Evolutionary conservation across 208 protist genomes (phyloP).

Genomic region (Herpetomonas tarakana): DNA sequence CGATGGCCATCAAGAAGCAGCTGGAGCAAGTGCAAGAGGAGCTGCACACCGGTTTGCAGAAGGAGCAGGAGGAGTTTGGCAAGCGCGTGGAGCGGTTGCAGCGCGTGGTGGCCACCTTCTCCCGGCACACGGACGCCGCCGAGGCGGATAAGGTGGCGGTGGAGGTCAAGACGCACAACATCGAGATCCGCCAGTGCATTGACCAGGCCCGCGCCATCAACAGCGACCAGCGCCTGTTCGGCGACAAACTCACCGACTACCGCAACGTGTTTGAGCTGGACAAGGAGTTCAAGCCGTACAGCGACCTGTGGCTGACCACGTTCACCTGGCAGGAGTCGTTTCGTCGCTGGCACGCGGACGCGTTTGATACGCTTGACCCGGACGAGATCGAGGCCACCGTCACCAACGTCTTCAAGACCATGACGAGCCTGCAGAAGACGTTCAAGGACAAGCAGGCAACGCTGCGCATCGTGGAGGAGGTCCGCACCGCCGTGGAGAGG

Average conservation of each 20-base stretch:
- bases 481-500: slow-evolving; percentile 85
- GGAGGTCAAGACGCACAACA: slow-evolving; percentile 93
- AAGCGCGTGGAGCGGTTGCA: slow-evolving; percentile 92
- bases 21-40: slow-evolving; percentile 92
- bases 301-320: slow-evolving; percentile 94
- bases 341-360: slow-evolving; percentile 91
- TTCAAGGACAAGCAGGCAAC: slow-evolving; percentile 93
- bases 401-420: slow-evolving; percentile 79
- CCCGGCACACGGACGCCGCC: slow-evolving; percentile 88
- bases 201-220: slow-evolving; percentile 93
- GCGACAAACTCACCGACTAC: slow-evolving; percentile 94
- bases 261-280: slow-evolving; percentile 90
- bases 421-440: slow-evolving; percentile 86
- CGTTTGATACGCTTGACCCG: slow-evolving; percentile 92
- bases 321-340: slow-evolving; percentile 94
- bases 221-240: slow-evolving; percentile 94
- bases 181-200: slow-evolving; percentile 92
- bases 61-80: slow-evolving; percentile 93
- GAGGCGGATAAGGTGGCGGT: slow-evolving; percentile 92
- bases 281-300: slow-evolving; percentile 97
- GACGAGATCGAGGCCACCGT: slow-evolving; percentile 93
- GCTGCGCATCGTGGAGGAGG: slow-evolving; percentile 88
- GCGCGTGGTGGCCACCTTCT: slow-evolving; percentile 91
- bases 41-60: slow-evolving; percentile 87
- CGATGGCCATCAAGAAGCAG: slow-evolving; percentile 69